Conservation (phyloP, 2,329 filamentous ascomycete species). For the Emericellopsis atlantica region DNA sequence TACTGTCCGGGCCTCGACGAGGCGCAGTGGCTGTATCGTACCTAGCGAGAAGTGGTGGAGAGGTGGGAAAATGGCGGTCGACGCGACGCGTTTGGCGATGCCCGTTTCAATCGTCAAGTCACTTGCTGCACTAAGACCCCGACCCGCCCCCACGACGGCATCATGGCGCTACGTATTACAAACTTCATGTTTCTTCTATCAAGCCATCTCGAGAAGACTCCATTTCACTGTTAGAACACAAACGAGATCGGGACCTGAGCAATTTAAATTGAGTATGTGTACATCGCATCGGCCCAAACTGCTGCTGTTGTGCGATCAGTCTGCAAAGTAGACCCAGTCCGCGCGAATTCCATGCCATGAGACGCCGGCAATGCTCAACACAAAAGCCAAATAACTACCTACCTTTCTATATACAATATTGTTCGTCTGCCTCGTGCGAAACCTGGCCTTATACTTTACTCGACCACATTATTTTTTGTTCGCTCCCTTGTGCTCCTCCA, state of each 20-base stretch:
- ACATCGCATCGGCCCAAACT: too few relatives aligned
- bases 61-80: background rate
- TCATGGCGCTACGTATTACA: too few relatives aligned
- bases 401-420: background rate
- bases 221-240: too few relatives aligned
- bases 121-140: too few relatives aligned
- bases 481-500: constrained; percentile 42
- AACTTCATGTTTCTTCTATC: too few relatives aligned
- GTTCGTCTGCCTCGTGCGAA: background rate
- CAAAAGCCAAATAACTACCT: background rate
- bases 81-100: background rate
- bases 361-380: constrained; percentile 9
- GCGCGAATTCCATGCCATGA: constrained; percentile 1
- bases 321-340: too few relatives aligned
- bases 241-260: too few relatives aligned
- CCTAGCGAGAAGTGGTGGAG: too few relatives aligned
- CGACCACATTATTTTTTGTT: constrained; percentile 34
- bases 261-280: background rate
- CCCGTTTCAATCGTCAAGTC: too few relatives aligned
- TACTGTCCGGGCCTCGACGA: background rate
- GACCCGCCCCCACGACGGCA: too few relatives aligned
- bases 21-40: background rate
- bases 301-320: too few relatives aligned
- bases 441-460: background rate
- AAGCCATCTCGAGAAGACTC: too few relatives aligned